phyloP scores from a whole-genome alignment of 2,329 filamentous ascomycete genomes.

The Colletotrichum simmondsii region DNA sequence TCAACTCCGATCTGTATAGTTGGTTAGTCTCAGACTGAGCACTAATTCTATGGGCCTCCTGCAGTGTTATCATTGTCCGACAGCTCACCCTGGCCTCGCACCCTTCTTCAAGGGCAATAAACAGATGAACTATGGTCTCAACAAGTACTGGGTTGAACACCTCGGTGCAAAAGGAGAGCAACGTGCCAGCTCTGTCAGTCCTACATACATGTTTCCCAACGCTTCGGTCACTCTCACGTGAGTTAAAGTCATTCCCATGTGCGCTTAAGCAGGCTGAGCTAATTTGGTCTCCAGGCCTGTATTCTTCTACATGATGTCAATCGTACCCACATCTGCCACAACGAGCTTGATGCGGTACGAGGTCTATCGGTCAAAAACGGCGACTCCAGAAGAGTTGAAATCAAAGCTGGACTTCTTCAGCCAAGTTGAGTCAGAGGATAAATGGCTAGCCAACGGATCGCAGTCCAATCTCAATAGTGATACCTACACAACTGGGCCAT shows the following conservation, averaged over 20 bases:
- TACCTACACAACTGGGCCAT: not conserved
- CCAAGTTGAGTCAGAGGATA: constrained; percentile 35
- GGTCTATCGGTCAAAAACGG: constrained; percentile 60
- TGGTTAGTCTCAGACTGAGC: no score
- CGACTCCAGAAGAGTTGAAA: constrained; percentile 46
- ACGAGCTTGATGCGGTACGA: constrained; percentile 59
- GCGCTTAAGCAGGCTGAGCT: no score
- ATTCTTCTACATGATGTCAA: no score
- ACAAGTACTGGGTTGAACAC: constrained; percentile 1
- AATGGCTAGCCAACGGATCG: no score
- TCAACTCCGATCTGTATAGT: no score
- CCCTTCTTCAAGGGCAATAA: constrained; percentile 47
- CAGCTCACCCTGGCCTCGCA: no score
- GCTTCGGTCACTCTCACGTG: constrained; percentile 53
- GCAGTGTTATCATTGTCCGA: no score
- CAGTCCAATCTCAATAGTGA: no score
- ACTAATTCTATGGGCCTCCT: no score
- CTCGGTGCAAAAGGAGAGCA: not conserved
- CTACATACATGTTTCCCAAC: constrained; percentile 53
- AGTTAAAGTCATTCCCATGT: constrained; percentile 32
- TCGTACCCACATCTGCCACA: constrained; percentile 40
- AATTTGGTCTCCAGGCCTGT: no score
- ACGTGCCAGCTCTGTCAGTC: constrained; percentile 44
- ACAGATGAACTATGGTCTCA: constrained; percentile 53
- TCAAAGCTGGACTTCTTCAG: no score